Evolutionary conservation across 1,139 yeast genomes (phyloP).

Genomic region (Debaryomycetaceae sp.): DNA sequence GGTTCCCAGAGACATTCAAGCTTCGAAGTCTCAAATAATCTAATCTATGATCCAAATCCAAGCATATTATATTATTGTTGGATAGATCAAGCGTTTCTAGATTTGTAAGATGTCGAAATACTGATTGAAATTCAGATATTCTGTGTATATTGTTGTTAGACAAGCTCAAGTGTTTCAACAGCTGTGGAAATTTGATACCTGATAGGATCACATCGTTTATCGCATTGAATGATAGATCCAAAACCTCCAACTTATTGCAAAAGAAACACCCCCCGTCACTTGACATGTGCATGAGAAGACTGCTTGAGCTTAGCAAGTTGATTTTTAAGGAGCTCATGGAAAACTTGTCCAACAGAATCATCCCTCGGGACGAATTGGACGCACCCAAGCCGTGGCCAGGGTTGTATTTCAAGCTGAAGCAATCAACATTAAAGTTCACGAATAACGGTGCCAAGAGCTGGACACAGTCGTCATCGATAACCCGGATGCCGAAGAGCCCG

Average conservation of each 20-base stretch:
- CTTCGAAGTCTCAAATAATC: constrained; percentile 3
- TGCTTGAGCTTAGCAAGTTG: constrained; percentile 10
- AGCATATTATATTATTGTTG: constrained; percentile 17
- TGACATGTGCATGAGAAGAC: constrained; percentile 9
- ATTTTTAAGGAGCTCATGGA: constrained; percentile 10
- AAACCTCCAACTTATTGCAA: constrained; percentile 7
- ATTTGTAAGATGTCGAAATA: constrained; percentile 9
- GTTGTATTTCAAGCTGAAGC: constrained; percentile 10
- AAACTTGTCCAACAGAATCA: neutral
- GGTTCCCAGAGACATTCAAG: constrained; percentile 20
- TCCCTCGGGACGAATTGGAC: neutral
- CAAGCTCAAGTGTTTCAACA: constrained; percentile 17
- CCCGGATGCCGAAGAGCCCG: neutral
- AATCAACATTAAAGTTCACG: constrained; percentile 5
- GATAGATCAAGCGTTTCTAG: constrained; percentile 18
- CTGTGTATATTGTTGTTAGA: constrained; percentile 21
- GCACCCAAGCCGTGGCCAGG: constrained; percentile 1
- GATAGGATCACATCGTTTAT: constrained; percentile 10
- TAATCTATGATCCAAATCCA: constrained; percentile 4
- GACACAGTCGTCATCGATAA: neutral
- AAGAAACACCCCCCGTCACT: neutral
- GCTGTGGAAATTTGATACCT: constrained; percentile 13
- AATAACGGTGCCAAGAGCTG: constrained; percentile 1
- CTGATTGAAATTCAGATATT: constrained; percentile 8
- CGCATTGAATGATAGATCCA: constrained; percentile 23